Conservation (phyloP, 148 eudicot genomes). For the Arctostaphylos glauca region DNA sequence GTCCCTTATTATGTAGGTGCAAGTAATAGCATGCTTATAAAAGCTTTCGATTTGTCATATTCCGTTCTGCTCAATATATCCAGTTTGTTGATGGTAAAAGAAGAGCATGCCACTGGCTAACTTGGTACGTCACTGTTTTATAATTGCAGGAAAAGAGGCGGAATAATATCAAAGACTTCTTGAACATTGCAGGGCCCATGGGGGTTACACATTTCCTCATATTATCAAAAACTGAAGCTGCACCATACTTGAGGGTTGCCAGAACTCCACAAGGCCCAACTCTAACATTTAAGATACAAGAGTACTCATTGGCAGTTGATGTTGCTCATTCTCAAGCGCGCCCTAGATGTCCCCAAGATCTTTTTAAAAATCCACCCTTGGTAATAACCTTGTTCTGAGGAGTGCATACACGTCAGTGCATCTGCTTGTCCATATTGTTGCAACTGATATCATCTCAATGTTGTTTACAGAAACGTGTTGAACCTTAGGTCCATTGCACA, state of each 20-base stretch:
- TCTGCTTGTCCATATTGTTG: background rate
- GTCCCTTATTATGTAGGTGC: background rate
- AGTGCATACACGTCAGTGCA: background rate
- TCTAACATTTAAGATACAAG: slow-evolving; percentile 70
- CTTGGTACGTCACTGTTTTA: slow-evolving; percentile 15
- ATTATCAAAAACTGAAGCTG: slow-evolving; percentile 62
- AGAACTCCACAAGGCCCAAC: slow-evolving; percentile 95
- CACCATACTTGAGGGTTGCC: slow-evolving; percentile 80
- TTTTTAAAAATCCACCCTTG: slow-evolving; percentile 77
- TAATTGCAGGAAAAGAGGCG: slow-evolving; percentile 76
- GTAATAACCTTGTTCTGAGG: slow-evolving; percentile 28
- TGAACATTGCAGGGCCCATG: slow-evolving; percentile 93
- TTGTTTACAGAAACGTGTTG: background rate
- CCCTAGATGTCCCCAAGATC: slow-evolving; percentile 85
- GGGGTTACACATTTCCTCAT: slow-evolving; percentile 94
- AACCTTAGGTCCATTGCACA: background rate
- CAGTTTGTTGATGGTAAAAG: background rate
- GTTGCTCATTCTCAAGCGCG: slow-evolving; percentile 71
- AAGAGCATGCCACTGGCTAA: background rate
- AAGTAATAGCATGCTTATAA: background rate
- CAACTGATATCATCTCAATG: background rate
- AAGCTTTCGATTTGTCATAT: background rate
- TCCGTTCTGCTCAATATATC: background rate
- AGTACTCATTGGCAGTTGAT: slow-evolving; percentile 83
- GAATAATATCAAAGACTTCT: slow-evolving; percentile 76